A percentile compares a stretch with the other conserved stretches of the same genome.
Conservation (phyloP, 1,284 basidiomycete genomes). For the Vanrija sp. region DNA sequence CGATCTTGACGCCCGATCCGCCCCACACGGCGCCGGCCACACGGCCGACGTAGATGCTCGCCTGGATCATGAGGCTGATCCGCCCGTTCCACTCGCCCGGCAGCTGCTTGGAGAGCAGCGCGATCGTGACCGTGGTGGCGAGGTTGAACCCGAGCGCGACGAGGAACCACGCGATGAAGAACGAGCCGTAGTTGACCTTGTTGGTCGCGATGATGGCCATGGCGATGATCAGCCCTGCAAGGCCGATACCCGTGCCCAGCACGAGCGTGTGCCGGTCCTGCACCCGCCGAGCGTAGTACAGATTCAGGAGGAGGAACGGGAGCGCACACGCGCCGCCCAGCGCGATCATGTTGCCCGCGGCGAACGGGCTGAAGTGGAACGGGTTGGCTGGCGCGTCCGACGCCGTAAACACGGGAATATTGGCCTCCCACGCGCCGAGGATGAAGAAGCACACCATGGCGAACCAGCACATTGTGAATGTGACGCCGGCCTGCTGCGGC, state of each 20-base stretch:
- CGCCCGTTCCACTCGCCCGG: conserved; percentile 7
- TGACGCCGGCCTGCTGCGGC: background rate
- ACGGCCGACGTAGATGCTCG: conserved; percentile 6
- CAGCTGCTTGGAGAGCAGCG: conserved; percentile 8
- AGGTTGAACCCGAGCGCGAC: conserved; percentile 10
- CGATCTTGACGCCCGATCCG: conserved; percentile 9
- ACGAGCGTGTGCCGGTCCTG: conserved; percentile 12
- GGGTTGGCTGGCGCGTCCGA: conserved; percentile 2
- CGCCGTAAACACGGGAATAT: conserved; percentile 10
- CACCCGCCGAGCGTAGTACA: conserved; percentile 1
- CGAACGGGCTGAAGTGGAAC: conserved; percentile 12
- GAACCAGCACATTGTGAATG: conserved; percentile 7
- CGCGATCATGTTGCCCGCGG: conserved; percentile 10
- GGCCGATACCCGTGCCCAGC: background rate
- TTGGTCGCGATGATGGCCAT: background rate
- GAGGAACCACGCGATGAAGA: conserved; percentile 6
- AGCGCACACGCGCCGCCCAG: conserved; percentile 8
- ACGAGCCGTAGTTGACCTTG: conserved; percentile 3
- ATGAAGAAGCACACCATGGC: conserved; percentile 9
- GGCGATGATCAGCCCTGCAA: background rate
- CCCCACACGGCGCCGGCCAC: conserved; percentile 12
- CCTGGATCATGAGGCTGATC: conserved; percentile 6
- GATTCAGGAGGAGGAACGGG: conserved; percentile 8
- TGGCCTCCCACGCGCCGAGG: conserved; percentile 7
- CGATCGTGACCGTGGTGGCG: conserved; percentile 4